These are phyloP conservation scores for Senna tora DNA, from an alignment of 306 rosid species.

Conservation along the genomic window DNA sequence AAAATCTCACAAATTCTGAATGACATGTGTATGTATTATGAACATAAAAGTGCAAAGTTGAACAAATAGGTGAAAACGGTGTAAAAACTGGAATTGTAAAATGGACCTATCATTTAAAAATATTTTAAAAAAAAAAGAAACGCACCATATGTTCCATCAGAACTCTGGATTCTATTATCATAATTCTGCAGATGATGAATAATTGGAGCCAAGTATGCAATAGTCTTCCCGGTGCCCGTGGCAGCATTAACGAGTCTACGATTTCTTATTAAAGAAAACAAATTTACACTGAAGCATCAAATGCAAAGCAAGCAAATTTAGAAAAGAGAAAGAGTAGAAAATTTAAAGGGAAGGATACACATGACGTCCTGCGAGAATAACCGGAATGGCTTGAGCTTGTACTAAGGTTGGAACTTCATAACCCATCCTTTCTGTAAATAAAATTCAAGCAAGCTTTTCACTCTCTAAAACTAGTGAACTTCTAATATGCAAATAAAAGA, in stretches of 20 bases:
- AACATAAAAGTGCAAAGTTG: constrained; percentile 16
- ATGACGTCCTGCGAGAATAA: constrained; percentile 78
- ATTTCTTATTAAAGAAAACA: constrained; percentile 50
- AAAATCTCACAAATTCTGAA: neutral
- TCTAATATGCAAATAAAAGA: neutral
- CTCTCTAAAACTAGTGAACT: neutral
- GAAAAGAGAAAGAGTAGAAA: neutral
- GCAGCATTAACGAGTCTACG: constrained; percentile 83
- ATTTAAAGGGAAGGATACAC: constrained; percentile 54
- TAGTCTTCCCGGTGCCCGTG: constrained; percentile 90
- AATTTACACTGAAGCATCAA: constrained; percentile 5
- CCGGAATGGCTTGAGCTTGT: constrained; percentile 88
- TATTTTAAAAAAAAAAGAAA: neutral
- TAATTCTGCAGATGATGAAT: constrained; percentile 68
- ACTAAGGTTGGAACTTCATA: constrained; percentile 82
- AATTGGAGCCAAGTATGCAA: constrained; percentile 85
- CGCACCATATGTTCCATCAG: constrained; percentile 85
- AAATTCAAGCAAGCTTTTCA: neutral
- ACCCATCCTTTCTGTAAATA: constrained; percentile 67
- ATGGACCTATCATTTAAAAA: neutral
- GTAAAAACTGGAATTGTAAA: neutral
- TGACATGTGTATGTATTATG: neutral
- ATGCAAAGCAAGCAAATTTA: neutral
- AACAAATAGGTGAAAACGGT: neutral
- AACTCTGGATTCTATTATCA: constrained; percentile 61